Evolutionary conservation across 129 eudicot genomes (phyloP), one percentile per base, ranked within the genome.

Genomic region (Flaveria sonorensis): DNA sequence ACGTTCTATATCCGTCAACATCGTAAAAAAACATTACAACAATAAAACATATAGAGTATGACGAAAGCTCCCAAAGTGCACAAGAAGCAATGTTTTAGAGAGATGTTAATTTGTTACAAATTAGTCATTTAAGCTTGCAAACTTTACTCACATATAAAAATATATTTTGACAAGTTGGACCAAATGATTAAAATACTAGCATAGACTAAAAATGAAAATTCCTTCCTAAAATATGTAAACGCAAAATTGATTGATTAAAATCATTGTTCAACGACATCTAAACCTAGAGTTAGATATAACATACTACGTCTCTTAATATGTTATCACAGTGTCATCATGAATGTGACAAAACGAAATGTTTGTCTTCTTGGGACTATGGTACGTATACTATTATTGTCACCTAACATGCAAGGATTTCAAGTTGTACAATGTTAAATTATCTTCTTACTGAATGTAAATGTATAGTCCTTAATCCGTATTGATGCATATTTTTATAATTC

Each of bases 301-400:
- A 75, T 59, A 12, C 56, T 11, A 46, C 61, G 70, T 45, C 40
- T n/a, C 70, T 28, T 61, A 11, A 47, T 2, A 74, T 62, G 62
- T n/a, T 46, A 63, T 72, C 65, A 72, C 13, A 24, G 5, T 70
- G 75, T 53, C 30, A 53, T 18, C 32, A 28, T 28, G 48, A 53
- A 32, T 32, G 51, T 1, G 7, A 21, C 61, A 62, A 1, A 46
- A 46, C 18, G 51, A 63, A 71, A 62, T 53, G 45, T 39, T 73
- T 59, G 32, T 59, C 36, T 59, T 0, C 3, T 55, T 0, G 26
- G 26, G 12, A 10, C 18, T 18, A 19, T 10, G 30, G 28, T 32
- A 55, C 14, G 40, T 20, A 14, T 73, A 53, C 21, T 21, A 20
- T 42, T 36, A 36, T 43, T 59, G 56, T 7, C 23, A 7, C 77